Conservation (phyloP, 441 rosid species). For the Arabidopsis lyrata region DNA sequence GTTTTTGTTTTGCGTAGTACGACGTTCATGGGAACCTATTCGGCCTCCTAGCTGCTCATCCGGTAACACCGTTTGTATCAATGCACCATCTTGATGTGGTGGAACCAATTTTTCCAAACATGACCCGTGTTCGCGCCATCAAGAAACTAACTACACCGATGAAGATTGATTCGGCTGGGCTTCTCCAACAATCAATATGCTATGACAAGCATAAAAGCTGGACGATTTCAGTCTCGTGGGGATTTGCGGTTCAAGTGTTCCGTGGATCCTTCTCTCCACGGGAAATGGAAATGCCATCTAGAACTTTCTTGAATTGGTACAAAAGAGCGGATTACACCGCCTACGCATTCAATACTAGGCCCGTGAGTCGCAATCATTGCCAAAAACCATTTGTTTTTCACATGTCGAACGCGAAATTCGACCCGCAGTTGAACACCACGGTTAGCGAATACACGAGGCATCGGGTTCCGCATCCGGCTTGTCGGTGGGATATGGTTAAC, state of each 20-base stretch:
- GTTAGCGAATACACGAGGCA: conserved; percentile 68
- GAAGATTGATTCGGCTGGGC: conserved; percentile 78
- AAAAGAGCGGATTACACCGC: conserved; percentile 83
- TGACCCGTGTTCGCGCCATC: conserved; percentile 77
- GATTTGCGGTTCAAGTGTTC: conserved; percentile 82
- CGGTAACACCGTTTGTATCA: conserved; percentile 81
- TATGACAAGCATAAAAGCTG: conserved; percentile 70
- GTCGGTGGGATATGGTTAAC: conserved; percentile 92
- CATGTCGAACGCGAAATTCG: conserved; percentile 57
- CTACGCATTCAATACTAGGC: conserved; percentile 95
- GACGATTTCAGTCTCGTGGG: conserved; percentile 96
- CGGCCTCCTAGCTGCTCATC: conserved; percentile 94
- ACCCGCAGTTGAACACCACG: conserved; percentile 53
- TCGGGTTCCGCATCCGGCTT: conserved; percentile 58
- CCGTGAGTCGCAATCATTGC: conserved; percentile 85
- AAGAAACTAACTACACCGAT: conserved; percentile 65
- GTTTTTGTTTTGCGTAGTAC: conserved; percentile 53
- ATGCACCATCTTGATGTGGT: conserved; percentile 94
- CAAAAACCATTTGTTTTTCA: conserved; percentile 94
- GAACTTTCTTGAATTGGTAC: conserved; percentile 98
- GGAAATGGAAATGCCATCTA: conserved; percentile 92
- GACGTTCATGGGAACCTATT: conserved; percentile 94
- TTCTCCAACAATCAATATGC: conserved; percentile 96
- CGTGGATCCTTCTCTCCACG: conserved; percentile 85
- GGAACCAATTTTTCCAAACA: conserved; percentile 89